Evolutionary conservation across 352 stramenopile genomes (phyloP).

Genomic region (Elongisporangium senticosum): DNA sequence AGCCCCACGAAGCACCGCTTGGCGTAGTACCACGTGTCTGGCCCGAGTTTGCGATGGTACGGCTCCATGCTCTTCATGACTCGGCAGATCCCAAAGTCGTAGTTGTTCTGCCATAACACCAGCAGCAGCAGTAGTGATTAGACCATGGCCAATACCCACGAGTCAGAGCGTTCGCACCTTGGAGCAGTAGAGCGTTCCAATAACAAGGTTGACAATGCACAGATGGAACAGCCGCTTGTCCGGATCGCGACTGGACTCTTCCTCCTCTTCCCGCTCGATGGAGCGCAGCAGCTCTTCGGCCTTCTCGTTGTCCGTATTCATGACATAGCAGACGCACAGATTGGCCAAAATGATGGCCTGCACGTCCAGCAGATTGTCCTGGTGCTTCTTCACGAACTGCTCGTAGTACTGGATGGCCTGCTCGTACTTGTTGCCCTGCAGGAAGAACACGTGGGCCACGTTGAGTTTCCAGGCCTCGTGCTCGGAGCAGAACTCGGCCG

Average conservation of each 20-base stretch:
- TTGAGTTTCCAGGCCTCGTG: constrained; percentile 96
- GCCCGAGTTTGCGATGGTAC: constrained; percentile 94
- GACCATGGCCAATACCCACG: neutral
- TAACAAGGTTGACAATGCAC: constrained; percentile 98
- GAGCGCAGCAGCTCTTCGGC: constrained; percentile 93
- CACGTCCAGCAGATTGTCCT: constrained; percentile 90
- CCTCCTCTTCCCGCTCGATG: constrained; percentile 94
- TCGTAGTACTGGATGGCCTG: constrained; percentile 94
- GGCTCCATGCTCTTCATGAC: constrained; percentile 95
- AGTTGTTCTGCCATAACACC: constrained; percentile 76
- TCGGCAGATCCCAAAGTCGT: constrained; percentile 94
- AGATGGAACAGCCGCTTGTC: constrained; percentile 91
- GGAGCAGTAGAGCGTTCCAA: constrained; percentile 97
- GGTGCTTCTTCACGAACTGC: constrained; percentile 91
- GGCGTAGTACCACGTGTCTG: constrained; percentile 95
- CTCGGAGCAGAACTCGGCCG: constrained; percentile 93
- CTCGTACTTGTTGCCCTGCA: constrained; percentile 89
- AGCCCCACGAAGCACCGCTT: constrained; percentile 95
- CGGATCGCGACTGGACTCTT: constrained; percentile 80
- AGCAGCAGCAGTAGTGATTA: too few relatives aligned
- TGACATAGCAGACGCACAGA: constrained; percentile 96
- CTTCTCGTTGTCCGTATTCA: constrained; percentile 96
- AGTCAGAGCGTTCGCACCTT: constrained; percentile 41
- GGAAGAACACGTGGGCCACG: constrained; percentile 94
- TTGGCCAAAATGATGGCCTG: constrained; percentile 97